Evolutionary conservation across 1,284 basidiomycete species (phyloP), one percentile per base, ranked within the genome.

Genomic region (Moniliophthora roreri): DNA sequence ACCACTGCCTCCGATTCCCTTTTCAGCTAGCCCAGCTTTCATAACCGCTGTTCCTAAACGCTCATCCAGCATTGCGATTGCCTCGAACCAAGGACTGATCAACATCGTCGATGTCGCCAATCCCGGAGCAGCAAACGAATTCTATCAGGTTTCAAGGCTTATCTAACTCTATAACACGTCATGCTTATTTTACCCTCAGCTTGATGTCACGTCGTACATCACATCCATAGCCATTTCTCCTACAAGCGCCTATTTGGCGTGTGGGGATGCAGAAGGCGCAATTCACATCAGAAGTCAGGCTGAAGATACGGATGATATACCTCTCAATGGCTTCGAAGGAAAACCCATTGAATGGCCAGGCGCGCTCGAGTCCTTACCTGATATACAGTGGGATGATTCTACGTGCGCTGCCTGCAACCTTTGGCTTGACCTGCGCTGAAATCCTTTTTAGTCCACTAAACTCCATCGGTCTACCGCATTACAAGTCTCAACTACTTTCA

Each of bases 281-380:
- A 81, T 98, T 5, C 92, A 97, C 67, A 73, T 99, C 15, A 80
- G 95, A 75, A 89, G 92, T 3, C 85, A 85, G 52, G 84, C 83
- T 32, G 84, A 85, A 48, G 85, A 84, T n/a, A 81, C 81, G 3
- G 75, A 70, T 1, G 71, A 48, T 51, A 69, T 84, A 6, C 90
- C 89, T 1, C 91, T 96, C 72, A 98, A 95, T 64, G 91, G 93
- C 0, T 95, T 90, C 65, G 86, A 91, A 56, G 90, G 89, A 1
- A 82, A 90, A 56, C 84, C 92, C 11, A 75, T 91, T 36, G 92
- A 95, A 62, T 90, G 92, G 85, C 87, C 93, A 2, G 92, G 96
- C 68, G 71, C 81, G 5, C 79, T 85, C 0, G 87, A 89, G 36
- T 76, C 83, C 4, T 70, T 86, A 1, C 86, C 89, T 1, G 76